Evolutionary conservation across 139 green algal genomes (phyloP).

Genomic region (Closterium sp.): DNA sequence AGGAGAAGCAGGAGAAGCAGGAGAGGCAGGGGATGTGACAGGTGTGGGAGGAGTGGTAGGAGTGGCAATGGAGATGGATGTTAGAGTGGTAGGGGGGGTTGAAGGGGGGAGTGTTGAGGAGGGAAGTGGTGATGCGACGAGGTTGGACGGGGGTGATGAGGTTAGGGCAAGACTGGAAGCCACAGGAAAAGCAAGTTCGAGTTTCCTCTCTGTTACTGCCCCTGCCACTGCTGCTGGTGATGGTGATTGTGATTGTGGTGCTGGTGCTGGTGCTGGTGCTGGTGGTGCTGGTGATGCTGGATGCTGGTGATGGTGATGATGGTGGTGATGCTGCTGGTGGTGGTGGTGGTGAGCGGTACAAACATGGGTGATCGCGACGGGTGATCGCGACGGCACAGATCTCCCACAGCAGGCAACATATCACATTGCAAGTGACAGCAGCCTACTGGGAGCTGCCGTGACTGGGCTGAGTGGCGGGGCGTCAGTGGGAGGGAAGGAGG

Average conservation of each 20-base stretch:
- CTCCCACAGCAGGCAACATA: not conserved
- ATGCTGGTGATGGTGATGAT: not conserved
- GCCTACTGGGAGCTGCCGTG: not conserved
- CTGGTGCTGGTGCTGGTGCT: not conserved
- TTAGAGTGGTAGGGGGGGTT: not conserved
- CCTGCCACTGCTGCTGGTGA: too few species aligned
- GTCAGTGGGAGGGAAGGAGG: not conserved
- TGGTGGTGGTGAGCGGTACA: not conserved
- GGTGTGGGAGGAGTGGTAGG: not conserved
- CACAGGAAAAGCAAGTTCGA: too few species aligned
- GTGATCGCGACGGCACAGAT: not conserved
- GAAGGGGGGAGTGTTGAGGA: not conserved
- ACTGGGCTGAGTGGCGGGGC: not conserved
- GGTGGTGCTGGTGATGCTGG: not conserved
- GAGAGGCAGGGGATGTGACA: too few species aligned
- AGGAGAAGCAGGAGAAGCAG: not conserved
- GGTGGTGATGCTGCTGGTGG: not conserved
- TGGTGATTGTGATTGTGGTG: not conserved
- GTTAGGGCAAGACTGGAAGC: not conserved
- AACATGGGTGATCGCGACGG: not conserved
- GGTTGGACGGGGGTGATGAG: not conserved
- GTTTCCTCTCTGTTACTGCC: too few species aligned
- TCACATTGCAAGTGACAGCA: not conserved
- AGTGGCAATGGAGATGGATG: not conserved
- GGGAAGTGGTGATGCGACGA: not conserved